Evolutionary conservation across 257 asterid genomes (phyloP), one percentile per base, ranked within the genome.

Genomic region (Fraxinus cuspidata): DNA sequence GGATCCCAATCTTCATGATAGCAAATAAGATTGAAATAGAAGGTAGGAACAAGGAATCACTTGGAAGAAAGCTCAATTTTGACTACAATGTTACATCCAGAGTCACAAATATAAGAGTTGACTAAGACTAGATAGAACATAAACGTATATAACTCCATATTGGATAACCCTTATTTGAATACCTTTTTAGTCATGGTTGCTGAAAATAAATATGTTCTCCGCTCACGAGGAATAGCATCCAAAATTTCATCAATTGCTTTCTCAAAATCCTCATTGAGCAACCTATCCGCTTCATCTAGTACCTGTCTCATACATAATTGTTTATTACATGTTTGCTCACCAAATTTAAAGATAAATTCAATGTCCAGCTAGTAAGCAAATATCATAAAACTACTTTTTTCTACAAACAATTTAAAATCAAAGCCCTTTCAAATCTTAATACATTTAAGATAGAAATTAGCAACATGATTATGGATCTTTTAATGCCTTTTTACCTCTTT

Each of bases 121-220:
- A 53, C 70, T 42, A 15, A 8, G 10, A 47, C 72, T 56, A 79
- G 19, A 51, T 29, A 34, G 10, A 2, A 3, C 53, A 76, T 18
- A 27, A 11, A 65, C 0, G 16, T 60, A 60, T 38, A n/a, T 28
- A 23, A 44, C 72, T 49, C 25, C 72, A 70, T 68, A 64, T 23
- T 10, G n/a, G 32, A 70, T 23, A 47, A 65, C 32, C 9, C 65
- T 49, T 28, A 10, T 32, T 2, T 29, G 44, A 75, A 2, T 74
- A 94, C 99, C 96, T 95, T 93, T 76, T 89, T 88, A 49, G 98
- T 91, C 99, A 95, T 95, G 78, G 98, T 95, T 64, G 99, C 98
- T 84, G 99, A 95, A 88, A 93, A 95, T 81, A 95, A 87, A 84
- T 84, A 95, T 12, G 97, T 93, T 77, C 83, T 93, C 77, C 99